phyloP scores from a whole-genome alignment of 1,284 basidiomycete species.

The Ganoderma lucidum region DNA sequence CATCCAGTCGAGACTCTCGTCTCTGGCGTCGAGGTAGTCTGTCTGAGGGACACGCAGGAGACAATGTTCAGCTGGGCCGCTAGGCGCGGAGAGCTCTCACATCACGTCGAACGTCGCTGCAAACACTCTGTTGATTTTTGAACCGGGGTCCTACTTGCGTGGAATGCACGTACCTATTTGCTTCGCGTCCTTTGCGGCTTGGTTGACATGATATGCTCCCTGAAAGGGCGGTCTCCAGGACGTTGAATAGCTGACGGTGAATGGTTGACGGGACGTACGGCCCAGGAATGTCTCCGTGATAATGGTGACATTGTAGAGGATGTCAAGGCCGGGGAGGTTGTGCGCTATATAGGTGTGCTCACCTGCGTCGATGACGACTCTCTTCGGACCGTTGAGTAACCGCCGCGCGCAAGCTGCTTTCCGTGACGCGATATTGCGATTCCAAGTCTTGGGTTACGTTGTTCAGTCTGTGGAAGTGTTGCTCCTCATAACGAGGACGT shows the following conservation, averaged over 20 bases:
- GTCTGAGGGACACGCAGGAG: constrained; percentile 69
- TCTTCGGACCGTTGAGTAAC: constrained; percentile 26
- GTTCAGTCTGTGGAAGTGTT: not conserved
- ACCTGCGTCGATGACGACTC: constrained; percentile 44
- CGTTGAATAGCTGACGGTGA: constrained; percentile 6
- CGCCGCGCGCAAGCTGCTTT: no score
- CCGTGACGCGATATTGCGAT: no score
- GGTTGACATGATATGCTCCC: constrained; percentile 77
- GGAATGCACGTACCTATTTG: constrained; percentile 54
- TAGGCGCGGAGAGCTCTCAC: constrained; percentile 73
- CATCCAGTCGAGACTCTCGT: constrained; percentile 60
- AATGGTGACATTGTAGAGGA: constrained; percentile 60
- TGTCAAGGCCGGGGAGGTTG: not conserved
- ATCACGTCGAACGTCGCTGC: constrained; percentile 74
- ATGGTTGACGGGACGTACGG: constrained; percentile 54
- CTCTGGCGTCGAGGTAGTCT: constrained; percentile 62
- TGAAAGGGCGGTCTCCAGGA: constrained; percentile 31
- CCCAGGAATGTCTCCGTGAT: constrained; percentile 80
- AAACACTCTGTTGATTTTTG: not conserved
- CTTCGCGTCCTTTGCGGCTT: constrained; percentile 53
- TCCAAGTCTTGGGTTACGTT: no score
- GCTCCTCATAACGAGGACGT: not conserved
- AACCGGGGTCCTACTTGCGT: not conserved
- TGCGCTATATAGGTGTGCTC: not conserved
- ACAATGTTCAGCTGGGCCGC: constrained; percentile 57